Conservation (phyloP, 1,284 basidiomycete species). For the Marasmius tenuissimus region DNA sequence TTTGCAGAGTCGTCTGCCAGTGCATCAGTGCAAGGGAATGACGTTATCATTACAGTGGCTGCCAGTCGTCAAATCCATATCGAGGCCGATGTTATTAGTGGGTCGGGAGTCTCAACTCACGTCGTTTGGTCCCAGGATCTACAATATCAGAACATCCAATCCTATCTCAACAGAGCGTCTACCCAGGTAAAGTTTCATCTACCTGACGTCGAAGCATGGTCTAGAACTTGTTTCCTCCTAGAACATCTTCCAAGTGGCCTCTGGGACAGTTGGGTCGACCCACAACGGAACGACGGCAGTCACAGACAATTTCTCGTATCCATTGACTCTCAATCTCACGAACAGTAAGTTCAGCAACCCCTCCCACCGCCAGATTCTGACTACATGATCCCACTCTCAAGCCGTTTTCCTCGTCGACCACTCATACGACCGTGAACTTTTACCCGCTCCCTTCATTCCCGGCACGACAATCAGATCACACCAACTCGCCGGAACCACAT, state of each 20-base stretch:
- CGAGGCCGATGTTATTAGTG: constrained; percentile 56
- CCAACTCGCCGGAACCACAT: constrained; percentile 54
- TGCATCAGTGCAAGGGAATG: constrained; percentile 47
- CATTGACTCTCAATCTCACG: constrained; percentile 61
- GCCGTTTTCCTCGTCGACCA: constrained; percentile 62
- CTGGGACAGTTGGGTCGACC: constrained; percentile 53
- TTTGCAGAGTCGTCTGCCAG: constrained; percentile 55
- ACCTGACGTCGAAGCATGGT: not conserved
- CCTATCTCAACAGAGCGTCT: constrained; percentile 46
- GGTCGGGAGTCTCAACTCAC: constrained; percentile 51
- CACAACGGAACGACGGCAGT: constrained; percentile 58
- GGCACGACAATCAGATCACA: constrained; percentile 56
- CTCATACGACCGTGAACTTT: constrained; percentile 58
- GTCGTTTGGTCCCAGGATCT: constrained; percentile 57
- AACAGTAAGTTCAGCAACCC: constrained; percentile 44
- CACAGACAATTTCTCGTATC: constrained; percentile 64
- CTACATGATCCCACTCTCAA: constrained; percentile 24
- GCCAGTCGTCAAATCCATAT: constrained; percentile 55
- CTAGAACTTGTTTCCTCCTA: constrained; percentile 22
- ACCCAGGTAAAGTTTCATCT: constrained; percentile 42
- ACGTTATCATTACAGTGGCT: constrained; percentile 56
- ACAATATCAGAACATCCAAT: constrained; percentile 54
- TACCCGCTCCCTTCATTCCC: constrained; percentile 59
- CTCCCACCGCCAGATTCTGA: not conserved
- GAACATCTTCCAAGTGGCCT: constrained; percentile 63